Percentiles rank a stretch among this genome's conserved stretches.
Conservation (phyloP, 305 asterid genomes). For the Fraxinus velutina region DNA sequence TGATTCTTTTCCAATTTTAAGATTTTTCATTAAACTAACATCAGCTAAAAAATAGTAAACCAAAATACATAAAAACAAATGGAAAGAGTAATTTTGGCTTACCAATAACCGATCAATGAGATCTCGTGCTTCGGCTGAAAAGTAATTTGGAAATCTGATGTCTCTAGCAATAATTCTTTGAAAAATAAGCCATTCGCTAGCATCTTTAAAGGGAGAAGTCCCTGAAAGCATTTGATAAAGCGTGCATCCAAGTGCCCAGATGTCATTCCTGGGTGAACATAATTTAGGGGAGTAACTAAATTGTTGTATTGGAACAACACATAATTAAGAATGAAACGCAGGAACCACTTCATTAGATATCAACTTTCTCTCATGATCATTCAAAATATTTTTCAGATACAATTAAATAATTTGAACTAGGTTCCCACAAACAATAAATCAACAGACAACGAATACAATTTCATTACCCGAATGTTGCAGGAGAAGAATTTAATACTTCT, state of each 20-base stretch:
- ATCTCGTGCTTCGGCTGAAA: conserved; percentile 86
- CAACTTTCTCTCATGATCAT: not conserved
- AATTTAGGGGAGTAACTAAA: not conserved
- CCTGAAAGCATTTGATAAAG: conserved; percentile 98
- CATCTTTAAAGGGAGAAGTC: conserved; percentile 95
- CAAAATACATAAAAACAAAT: not conserved
- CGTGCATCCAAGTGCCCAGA: conserved; percentile 99
- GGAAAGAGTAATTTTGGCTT: conserved; percentile 25
- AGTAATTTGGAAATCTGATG: conserved; percentile 78
- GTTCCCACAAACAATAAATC: not conserved
- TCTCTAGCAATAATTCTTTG: conserved; percentile 94
- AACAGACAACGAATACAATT: not conserved
- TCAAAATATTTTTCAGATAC: not conserved
- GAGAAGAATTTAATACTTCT: conserved; percentile 93
- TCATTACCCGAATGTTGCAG: conserved; percentile 65
- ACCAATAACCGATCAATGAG: conserved; percentile 88
- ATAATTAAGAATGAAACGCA: not conserved
- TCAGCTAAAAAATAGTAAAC: not conserved
- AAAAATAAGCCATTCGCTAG: conserved; percentile 99
- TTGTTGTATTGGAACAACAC: not conserved
- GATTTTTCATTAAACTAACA: not conserved
- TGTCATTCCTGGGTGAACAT: conserved; percentile 73
- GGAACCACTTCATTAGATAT: not conserved
- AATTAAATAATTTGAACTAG: not conserved
- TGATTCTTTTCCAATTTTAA: not conserved